phyloP scores from a whole-genome alignment of 805 yeast species.

The Henningerozyma blattae region DNA sequence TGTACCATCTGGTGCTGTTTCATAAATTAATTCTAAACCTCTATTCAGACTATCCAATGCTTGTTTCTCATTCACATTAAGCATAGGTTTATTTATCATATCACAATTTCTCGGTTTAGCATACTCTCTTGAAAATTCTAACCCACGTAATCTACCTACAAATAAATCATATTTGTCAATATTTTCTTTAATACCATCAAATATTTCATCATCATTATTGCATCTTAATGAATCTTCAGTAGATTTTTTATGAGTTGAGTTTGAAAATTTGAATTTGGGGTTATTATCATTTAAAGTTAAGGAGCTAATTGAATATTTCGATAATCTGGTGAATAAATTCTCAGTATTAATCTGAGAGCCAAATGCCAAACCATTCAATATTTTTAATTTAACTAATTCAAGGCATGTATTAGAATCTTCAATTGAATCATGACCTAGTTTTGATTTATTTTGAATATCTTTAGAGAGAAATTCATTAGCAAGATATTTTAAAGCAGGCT shows the following conservation, averaged over 20 bases:
- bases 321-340: slow-evolving; percentile 30
- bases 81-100: too few species aligned
- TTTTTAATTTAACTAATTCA: slow-evolving; percentile 59
- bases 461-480: slow-evolving; percentile 41
- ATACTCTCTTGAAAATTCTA: slow-evolving; percentile 33
- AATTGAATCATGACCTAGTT: slow-evolving; percentile 67
- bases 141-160: slow-evolving; percentile 44
- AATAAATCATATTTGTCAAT: slow-evolving; percentile 34
- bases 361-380: slow-evolving; percentile 51
- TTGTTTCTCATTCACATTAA: slow-evolving; percentile 2
- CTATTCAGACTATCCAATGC: slow-evolving; percentile 27
- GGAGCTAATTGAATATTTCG: slow-evolving; percentile 15
- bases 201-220: slow-evolving; percentile 47
- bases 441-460: slow-evolving; percentile 54
- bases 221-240: slow-evolving; percentile 29
- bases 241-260: slow-evolving; percentile 3
- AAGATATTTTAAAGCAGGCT: slow-evolving; percentile 68
- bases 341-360: slow-evolving; percentile 41
- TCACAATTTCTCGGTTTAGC: slow-evolving; percentile 17
- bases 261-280: slow-evolving; percentile 8
- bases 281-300: slow-evolving; percentile 27
- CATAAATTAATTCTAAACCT: slow-evolving; percentile 38
- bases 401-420: slow-evolving; percentile 79
- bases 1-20: slow-evolving; percentile 43
- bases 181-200: slow-evolving; percentile 29